Base-by-base conservation (phyloP, 2,329 filamentous ascomycete species). In the Rhynchosporium graminicola region DNA sequence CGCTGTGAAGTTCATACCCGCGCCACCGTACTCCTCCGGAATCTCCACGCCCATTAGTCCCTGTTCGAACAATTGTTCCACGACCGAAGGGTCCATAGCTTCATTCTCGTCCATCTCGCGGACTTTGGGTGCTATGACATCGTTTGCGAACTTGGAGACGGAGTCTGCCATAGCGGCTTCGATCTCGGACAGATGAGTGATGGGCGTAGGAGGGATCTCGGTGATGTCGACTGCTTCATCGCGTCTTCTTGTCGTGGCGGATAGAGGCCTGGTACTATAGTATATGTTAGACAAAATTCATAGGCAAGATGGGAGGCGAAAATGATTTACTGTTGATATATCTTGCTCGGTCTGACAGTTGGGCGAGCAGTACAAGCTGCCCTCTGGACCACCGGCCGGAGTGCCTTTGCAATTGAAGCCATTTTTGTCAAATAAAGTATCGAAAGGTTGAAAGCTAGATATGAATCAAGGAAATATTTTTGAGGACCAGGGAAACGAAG, bases 81-180 rank as follows among this genome's bases (percentile, higher is more conserved):
- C 89, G 7, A 99, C 78, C 1, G 83, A 76, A 0, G 91, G 87
- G 76, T 98, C 95, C 95, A 99, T 98, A 62, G 83, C 78, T 82
- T 99, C 95, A 36, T 89, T 88, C 82, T 99, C 95, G 76, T 99
- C 95, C 95, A 99, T 99, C 20, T 96, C 93, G 62, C 95, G 90
- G 10, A 91, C 93, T 76, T 92, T 94, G 60, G 95, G 95, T 57
- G 93, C 85, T 69, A 99, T 89, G 36, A 92, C 85, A 61, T 97
- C 92, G 74, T 86, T 87, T 67, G 95, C 92, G 73, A 98, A 98
- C 77, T 95, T 96, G 71, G 87, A 87, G 4, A 99, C 94, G 0
- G 90, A 84, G 62, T 99, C 94, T 66, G 88, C 85, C 90, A 99
- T 96, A 73, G 95, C 86, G 13, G 84, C 74, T 79, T 99, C 95